Evolutionary conservation across 2,329 filamentous ascomycete genomes (phyloP), one percentile per base, ranked within the genome.

Genomic region (Hysterium pulicare): DNA sequence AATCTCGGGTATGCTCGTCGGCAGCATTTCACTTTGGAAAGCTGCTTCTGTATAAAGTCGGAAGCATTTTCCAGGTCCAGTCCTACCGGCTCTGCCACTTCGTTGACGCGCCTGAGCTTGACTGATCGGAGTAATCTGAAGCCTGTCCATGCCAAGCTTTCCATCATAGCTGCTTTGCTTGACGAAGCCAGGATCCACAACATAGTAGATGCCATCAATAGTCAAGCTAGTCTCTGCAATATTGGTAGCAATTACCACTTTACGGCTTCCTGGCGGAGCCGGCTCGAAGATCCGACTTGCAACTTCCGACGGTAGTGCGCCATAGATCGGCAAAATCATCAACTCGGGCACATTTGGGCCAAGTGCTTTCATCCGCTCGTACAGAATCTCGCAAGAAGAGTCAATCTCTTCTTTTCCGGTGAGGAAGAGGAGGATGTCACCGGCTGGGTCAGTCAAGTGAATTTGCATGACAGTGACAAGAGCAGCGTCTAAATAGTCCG

Each of bases 401-500:
- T 98, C 93, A 50, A 98, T 98, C 67, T 98, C 94, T 67, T 98
- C 93, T 61, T 96, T 90, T 5, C 93, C 93, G 0, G 94, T 98
- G 55, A 98, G 77, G 72, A 98, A 98, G 2, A 98, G 75, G n/a
- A 98, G 71, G 39, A 98, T 96, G 59, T 98, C 94, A 51, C 93
- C 93, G 15, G 84, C 78, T 5, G 90, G 89, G 59, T 98, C 93
- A 2, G 86, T 93, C 15, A 98, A 71, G 63, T 98, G 93, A 41
- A 98, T 97, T 61, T 97, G 89, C 91, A 98, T 96, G 36, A 96
- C 90, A 0, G 93, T 97, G 11, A 90, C 86, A n/a, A 98, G 74
- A 0, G 93, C 90, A 1, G 90, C 84, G 64, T 97, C 93, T 11
- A 98, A 74, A 56, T 98, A 98, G 62, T 98, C 94, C 0, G 87